Evolutionary conservation across 371 early-diverging fungal species (phyloP), one percentile per base, ranked within the genome.

Genomic region (Mucor sp.): DNA sequence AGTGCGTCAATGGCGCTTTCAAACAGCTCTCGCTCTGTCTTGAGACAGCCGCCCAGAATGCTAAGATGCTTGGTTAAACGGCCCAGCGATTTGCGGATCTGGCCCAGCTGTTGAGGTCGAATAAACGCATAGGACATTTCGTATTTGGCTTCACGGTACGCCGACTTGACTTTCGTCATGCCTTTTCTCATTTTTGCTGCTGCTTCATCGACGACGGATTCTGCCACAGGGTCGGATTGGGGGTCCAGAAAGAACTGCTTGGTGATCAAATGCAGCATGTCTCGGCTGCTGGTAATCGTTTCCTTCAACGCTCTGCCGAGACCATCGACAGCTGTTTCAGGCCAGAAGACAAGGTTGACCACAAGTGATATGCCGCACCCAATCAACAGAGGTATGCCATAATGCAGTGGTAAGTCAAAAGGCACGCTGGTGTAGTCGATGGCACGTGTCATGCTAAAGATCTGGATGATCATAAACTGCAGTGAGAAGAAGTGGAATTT

Each of bases 271-370:
- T 82, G 73, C 19, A 84, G 69, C 80, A 84, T 80, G 12, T 76
- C 74, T 58, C 71, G 71, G 41, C 82, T 84, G 12, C 76, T 71
- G 1, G 60, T 70, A 15, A 82, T 66, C 0, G 84, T 77, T 35
- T 84, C 84, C 19, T 77, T 65, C 1, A 82, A 58, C 30, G 80
- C 79, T 21, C 82, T 70, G 1, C 84, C 84, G 74, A 84, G 60
- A 9, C 84, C 84, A 59, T 84, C 82, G 0, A 81, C 77, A 11
- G 84, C 84, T 6, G 84, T 77, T 62, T 84, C 84, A 25, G 80
- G 82, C 84, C 84, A 84, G n/a, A 76, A 58, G 9, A 75, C 28
- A 1, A 84, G 53, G 58, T 84, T 84, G 41, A 80, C 76, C 2
- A 77, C 48, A 12, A 82, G 63, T 14, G 75, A 65, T 30, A 78